Conservation (phyloP, 495 filamentous ascomycete genomes). For the Jackrogersella minutella region DNA sequence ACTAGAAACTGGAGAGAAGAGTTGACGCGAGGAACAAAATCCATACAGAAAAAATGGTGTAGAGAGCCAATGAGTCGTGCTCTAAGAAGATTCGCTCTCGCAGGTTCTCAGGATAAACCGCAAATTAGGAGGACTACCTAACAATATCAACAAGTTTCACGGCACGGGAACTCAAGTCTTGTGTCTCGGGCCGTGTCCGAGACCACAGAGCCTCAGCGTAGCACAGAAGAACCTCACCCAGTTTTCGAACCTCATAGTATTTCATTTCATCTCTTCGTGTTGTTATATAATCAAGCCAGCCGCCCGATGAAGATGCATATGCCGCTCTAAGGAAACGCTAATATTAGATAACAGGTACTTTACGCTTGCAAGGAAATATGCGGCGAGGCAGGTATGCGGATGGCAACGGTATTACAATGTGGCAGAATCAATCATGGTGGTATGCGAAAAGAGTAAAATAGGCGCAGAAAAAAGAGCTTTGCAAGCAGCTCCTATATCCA, state of each 20-base stretch:
- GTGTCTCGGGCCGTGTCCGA: conserved; percentile 28
- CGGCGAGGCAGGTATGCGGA: not conserved
- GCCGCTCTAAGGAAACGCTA: not conserved
- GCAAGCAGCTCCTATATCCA: conserved; percentile 35
- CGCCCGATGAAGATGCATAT: not conserved
- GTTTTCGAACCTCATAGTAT: not conserved
- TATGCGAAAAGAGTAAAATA: conserved; percentile 24
- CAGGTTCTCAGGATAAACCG: too few species aligned
- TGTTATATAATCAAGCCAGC: not conserved
- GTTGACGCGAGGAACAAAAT: too few species aligned
- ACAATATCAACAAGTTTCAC: not conserved
- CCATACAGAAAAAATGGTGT: too few species aligned
- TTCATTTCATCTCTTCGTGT: not conserved
- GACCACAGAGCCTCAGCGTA: conserved; percentile 31
- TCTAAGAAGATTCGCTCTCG: too few species aligned
- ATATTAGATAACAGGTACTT: conserved; percentile 5
- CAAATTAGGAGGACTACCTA: too few species aligned
- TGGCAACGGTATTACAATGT: not conserved
- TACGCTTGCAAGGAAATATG: not conserved
- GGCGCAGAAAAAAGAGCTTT: conserved; percentile 23
- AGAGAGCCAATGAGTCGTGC: too few species aligned
- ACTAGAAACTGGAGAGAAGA: too few species aligned
- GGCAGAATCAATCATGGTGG: conserved; percentile 21
- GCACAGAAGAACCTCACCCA: not conserved
- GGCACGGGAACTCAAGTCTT: not conserved